A percentile compares a stretch with the other conserved stretches of the same genome.
Evolutionary conservation across 2,329 filamentous ascomycete genomes (phyloP).

Genomic region (Ophiostoma perfectum): DNA sequence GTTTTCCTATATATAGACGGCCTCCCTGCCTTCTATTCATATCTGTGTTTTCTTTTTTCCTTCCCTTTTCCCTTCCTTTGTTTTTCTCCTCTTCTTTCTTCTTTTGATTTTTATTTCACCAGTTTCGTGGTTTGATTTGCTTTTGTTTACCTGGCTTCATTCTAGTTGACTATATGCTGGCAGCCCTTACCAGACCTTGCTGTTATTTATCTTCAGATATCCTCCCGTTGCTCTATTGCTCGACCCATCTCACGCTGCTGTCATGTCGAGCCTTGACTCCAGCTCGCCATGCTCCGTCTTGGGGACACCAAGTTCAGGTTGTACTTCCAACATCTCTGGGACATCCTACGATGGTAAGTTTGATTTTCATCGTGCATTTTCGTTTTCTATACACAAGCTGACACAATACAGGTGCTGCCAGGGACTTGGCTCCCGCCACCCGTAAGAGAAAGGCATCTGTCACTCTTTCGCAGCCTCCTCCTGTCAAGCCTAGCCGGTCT

Average conservation of each 20-base stretch:
- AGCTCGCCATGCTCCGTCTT: background rate
- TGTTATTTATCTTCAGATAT: background rate
- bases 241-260: background rate
- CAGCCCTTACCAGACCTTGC: background rate
- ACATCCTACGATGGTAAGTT: background rate
- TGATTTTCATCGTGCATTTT: background rate
- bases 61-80: background rate
- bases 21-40: background rate
- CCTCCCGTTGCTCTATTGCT: background rate
- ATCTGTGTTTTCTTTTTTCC: background rate
- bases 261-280: constrained; percentile 4
- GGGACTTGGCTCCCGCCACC: background rate
- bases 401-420: background rate
- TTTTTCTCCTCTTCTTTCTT: background rate
- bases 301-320: background rate
- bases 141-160: too few species aligned
- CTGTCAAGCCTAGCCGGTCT: background rate
- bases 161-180: too few species aligned
- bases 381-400: background rate
- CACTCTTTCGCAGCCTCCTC: background rate
- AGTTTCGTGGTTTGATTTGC: too few species aligned
- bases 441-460: constrained; percentile 6
- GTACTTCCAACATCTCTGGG: background rate
- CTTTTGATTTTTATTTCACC: background rate
- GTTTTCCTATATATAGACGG: background rate